phyloP scores from a whole-genome alignment of 1,284 basidiomycete genomes.

The Termitomyces sp. region DNA sequence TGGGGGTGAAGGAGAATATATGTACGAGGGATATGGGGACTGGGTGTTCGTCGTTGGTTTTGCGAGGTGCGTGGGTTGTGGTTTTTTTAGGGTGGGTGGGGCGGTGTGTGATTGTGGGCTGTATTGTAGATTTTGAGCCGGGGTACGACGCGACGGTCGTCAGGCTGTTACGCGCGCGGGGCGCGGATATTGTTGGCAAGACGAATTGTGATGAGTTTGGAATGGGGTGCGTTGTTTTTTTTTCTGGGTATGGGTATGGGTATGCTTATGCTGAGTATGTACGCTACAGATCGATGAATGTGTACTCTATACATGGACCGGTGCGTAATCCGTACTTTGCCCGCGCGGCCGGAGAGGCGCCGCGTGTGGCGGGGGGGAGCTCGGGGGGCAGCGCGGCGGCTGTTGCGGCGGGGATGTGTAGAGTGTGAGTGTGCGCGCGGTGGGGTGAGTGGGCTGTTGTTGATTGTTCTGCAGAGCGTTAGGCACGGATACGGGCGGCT shows the following conservation, averaged over 20 bases:
- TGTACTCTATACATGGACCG: conserved; percentile 66
- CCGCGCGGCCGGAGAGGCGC: neutral
- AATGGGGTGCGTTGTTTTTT: conserved; percentile 71
- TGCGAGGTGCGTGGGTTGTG: conserved; percentile 50
- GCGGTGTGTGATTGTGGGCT: neutral
- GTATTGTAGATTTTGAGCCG: conserved; percentile 61
- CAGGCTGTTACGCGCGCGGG: conserved; percentile 51
- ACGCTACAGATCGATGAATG: conserved; percentile 62
- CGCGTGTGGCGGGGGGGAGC: conserved; percentile 74
- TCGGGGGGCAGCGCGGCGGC: conserved; percentile 84
- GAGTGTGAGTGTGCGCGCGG: conserved; percentile 59
- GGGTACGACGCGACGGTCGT: conserved; percentile 91
- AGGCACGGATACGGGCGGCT: conserved; percentile 95
- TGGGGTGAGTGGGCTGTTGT: neutral
- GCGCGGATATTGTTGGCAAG: conserved; percentile 79
- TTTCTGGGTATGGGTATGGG: neutral
- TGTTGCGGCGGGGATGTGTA: conserved; percentile 72
- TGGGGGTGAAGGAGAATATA: conserved; percentile 88
- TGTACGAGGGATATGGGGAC: conserved; percentile 66
- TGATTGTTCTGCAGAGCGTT: conserved; percentile 60
- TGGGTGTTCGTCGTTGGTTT: conserved; percentile 75
- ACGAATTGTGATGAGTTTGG: conserved; percentile 98
- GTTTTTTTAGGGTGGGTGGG: too few species aligned
- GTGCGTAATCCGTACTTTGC: conserved; percentile 67
- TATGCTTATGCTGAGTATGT: too few species aligned